Conservation (phyloP, 23 red algal genomes). For the Gracilaria vermiculophylla region DNA sequence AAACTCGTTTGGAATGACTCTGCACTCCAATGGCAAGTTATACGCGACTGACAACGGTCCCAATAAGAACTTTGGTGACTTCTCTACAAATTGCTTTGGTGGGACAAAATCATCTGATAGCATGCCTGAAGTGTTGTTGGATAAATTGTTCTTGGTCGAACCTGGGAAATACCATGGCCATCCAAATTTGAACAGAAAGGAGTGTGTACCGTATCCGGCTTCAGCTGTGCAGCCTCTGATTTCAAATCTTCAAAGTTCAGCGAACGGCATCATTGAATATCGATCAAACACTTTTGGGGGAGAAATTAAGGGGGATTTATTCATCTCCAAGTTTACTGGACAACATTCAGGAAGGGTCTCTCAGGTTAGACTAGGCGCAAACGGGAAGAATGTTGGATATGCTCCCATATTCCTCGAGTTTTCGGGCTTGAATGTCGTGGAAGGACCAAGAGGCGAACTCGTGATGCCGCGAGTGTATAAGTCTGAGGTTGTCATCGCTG, state of each 20-base stretch:
- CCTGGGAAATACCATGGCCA: constrained; percentile 63
- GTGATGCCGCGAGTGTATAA: constrained; percentile 70
- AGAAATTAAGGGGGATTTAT: constrained; percentile 58
- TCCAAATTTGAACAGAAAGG: constrained; percentile 68
- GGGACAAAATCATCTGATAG: constrained; percentile 38
- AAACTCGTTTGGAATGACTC: constrained; percentile 65
- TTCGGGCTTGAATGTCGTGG: constrained; percentile 52
- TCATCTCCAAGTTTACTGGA: constrained; percentile 62
- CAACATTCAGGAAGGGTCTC: constrained; percentile 31
- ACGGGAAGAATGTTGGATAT: constrained; percentile 41
- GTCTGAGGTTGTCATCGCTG: constrained; percentile 23
- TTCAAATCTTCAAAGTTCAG: constrained; percentile 39
- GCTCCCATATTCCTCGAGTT: constrained; percentile 51
- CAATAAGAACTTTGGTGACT: constrained; percentile 67
- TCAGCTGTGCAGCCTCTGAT: constrained; percentile 53
- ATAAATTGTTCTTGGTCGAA: constrained; percentile 53
- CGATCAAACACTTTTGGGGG: constrained; percentile 70
- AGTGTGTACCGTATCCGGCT: constrained; percentile 50
- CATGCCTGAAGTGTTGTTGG: constrained; percentile 14
- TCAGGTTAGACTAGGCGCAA: constrained; percentile 39
- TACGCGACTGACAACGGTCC: constrained; percentile 69
- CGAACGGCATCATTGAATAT: constrained; percentile 68
- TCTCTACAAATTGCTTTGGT: constrained; percentile 48
- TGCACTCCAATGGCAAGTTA: constrained; percentile 63
- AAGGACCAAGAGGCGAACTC: constrained; percentile 51